phyloP scores from a whole-genome alignment of 768 basidiomycete genomes.

The Cantharellus anzutake region DNA sequence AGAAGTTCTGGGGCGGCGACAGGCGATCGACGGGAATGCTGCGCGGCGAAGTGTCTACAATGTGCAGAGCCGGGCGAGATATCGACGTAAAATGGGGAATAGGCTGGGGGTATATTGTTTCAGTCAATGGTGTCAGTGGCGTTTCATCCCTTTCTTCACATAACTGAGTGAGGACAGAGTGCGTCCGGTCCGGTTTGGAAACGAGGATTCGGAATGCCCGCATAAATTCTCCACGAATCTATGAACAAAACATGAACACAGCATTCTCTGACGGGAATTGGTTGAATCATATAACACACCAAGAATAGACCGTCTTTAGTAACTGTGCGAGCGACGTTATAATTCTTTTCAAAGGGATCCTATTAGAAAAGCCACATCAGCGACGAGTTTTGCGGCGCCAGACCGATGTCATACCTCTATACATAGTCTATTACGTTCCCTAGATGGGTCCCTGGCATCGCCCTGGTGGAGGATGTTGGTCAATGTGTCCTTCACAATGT shows the following conservation, averaged over 20 bases:
- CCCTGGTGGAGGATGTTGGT: neutral
- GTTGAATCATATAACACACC: conserved; percentile 25
- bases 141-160: conserved; percentile 68
- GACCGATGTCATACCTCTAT: conserved; percentile 46
- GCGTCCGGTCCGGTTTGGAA: conserved; percentile 59
- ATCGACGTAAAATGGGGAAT: conserved; percentile 23
- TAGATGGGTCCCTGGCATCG: conserved; percentile 38
- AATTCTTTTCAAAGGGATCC: conserved; percentile 96
- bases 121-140: conserved; percentile 13
- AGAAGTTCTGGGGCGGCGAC: conserved; percentile 27
- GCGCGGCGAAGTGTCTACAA: conserved; percentile 43
- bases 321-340: conserved; percentile 91
- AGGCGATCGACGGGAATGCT: conserved; percentile 28
- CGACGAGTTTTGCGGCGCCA: too few species aligned
- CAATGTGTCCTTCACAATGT: neutral
- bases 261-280: neutral
- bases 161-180: conserved; percentile 67
- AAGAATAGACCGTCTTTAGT: conserved; percentile 93
- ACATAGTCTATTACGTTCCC: conserved; percentile 88
- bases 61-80: conserved; percentile 55
- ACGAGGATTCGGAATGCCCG: conserved; percentile 76
- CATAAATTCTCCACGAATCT: conserved; percentile 99
- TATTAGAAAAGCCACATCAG: conserved; percentile 15
- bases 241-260: neutral
- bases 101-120: neutral